These are phyloP conservation scores for Ganoderma resinaceum DNA, from an alignment of 1,284 basidiomycete genomes.

Conservation along the genomic window DNA sequence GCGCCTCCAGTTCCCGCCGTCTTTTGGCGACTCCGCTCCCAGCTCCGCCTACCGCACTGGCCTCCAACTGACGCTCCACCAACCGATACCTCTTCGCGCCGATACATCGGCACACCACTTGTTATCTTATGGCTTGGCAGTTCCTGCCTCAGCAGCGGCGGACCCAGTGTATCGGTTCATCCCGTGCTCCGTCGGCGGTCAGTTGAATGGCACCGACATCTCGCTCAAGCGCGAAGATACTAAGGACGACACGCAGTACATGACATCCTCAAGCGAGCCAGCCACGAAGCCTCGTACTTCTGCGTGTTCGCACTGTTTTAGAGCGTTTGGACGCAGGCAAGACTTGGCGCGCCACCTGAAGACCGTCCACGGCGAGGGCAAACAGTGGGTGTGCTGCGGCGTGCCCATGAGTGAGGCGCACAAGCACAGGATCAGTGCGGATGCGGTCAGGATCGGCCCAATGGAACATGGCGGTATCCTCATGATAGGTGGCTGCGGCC, in stretches of 20 bases:
- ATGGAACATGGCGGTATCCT: not conserved
- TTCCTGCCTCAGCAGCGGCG: not conserved
- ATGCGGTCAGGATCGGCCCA: not conserved
- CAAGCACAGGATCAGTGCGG: not conserved
- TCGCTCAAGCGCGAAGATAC: too few species aligned
- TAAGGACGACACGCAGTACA: not conserved
- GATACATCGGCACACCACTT: too few species aligned
- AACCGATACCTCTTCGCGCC: not conserved
- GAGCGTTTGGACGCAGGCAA: not conserved
- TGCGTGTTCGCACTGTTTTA: not conserved
- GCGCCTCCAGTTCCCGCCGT: not conserved
- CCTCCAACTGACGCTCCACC: not conserved
- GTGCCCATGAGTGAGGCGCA: constrained; percentile 46
- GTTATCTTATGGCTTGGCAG: not conserved
- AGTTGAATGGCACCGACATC: not conserved
- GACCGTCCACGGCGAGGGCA: not conserved
- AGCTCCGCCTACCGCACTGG: not conserved
- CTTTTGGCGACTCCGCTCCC: not conserved
- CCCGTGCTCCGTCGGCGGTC: not conserved
- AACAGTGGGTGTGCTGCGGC: constrained; percentile 46
- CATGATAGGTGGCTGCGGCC: constrained; percentile 1
- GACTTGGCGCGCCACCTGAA: not conserved
- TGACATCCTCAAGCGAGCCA: not conserved
- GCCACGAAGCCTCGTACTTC: too few species aligned
- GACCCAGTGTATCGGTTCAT: not conserved